These are phyloP conservation scores for Plectosphaerella sp. DNA, from an alignment of 2,329 filamentous ascomycete genomes.

Conservation along the genomic window DNA sequence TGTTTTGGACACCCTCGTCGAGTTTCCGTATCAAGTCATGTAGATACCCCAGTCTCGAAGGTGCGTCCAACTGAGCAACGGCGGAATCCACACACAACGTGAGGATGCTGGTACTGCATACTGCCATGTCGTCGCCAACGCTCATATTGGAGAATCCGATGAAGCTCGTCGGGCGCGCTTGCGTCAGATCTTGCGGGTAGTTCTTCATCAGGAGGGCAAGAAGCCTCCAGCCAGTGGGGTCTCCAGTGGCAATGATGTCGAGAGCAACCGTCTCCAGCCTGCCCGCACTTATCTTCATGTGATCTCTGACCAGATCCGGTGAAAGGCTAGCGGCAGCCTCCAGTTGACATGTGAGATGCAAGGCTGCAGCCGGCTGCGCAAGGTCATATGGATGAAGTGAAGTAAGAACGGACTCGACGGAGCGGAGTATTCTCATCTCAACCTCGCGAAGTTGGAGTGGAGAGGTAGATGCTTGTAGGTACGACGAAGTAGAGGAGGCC, in stretches of 20 bases:
- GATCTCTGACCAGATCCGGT: neutral
- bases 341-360: neutral
- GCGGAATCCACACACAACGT: conserved; percentile 24
- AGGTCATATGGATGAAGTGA: too few relatives aligned
- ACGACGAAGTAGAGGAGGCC: conserved; percentile 21
- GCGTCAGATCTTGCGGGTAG: conserved; percentile 24
- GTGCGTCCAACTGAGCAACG: conserved; percentile 22
- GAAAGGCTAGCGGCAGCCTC: neutral
- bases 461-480: conserved; percentile 6
- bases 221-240: conserved; percentile 40
- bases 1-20: conserved; percentile 6
- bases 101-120: conserved; percentile 14
- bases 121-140: too few relatives aligned
- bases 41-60: conserved; percentile 17
- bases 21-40: conserved; percentile 16
- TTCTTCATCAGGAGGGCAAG: conserved; percentile 36
- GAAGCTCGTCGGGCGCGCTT: conserved; percentile 27
- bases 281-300: neutral
- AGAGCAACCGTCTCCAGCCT: neutral
- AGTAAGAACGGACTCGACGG: conserved; percentile 4
- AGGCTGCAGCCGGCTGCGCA: neutral
- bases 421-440: neutral
- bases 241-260: conserved; percentile 26
- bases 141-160: conserved; percentile 5
- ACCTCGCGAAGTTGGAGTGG: conserved; percentile 1